Evolutionary conservation across 2,329 filamentous ascomycete species (phyloP).

Genomic region (Aureobasidium lini): DNA sequence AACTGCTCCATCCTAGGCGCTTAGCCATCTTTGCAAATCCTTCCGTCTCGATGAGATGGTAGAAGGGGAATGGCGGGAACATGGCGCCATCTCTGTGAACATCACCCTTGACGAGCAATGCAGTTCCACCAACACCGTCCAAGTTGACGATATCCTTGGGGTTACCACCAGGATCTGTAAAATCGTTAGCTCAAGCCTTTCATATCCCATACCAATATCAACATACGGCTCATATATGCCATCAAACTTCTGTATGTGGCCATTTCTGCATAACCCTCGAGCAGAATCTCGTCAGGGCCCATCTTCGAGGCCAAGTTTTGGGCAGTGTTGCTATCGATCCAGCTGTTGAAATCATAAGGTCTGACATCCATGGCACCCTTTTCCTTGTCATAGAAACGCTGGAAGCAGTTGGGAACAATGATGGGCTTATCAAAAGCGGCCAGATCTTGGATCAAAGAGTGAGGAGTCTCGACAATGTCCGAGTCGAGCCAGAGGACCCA

Average conservation of each 20-base stretch:
- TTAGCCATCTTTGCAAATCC: constrained; percentile 97
- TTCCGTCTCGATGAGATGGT: constrained; percentile 94
- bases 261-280: constrained; percentile 91
- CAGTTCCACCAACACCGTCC: constrained; percentile 90
- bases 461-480: constrained; percentile 84
- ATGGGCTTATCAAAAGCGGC: constrained; percentile 82
- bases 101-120: constrained; percentile 88
- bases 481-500: constrained; percentile 97
- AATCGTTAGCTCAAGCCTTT: not conserved
- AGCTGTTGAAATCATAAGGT: constrained; percentile 95
- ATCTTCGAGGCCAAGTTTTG: constrained; percentile 68
- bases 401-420: constrained; percentile 92
- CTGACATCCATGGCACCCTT: constrained; percentile 66
- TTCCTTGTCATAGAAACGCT: constrained; percentile 65
- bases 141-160: constrained; percentile 49
- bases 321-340: constrained; percentile 82
- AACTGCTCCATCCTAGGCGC: constrained; percentile 75
- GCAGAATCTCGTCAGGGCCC: constrained; percentile 82
- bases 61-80: constrained; percentile 96
- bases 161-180: constrained; percentile 23
- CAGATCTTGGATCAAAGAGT: constrained; percentile 81
- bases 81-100: constrained; percentile 96
- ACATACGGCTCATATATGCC: constrained; percentile 65
- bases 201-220: no score
- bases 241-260: constrained; percentile 87